Percentiles rank a stretch among this genome's conserved stretches.
phyloP scores from a whole-genome alignment of 2,329 filamentous ascomycete species.

The Chrysosporium queenslandicum region DNA sequence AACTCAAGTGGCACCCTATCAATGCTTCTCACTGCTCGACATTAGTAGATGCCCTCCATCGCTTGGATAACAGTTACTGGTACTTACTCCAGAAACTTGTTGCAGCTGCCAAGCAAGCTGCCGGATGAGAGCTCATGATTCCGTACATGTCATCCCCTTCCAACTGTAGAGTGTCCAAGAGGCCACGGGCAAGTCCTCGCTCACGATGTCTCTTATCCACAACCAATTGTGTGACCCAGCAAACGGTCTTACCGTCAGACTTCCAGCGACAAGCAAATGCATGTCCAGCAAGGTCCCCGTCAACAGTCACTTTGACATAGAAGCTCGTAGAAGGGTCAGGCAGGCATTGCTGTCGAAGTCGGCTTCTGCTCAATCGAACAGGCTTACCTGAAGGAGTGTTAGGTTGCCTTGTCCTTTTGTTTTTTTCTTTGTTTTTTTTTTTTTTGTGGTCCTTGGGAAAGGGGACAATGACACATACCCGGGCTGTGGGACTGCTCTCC shows the following conservation, averaged over 20 bases:
- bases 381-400: conserved; percentile 18
- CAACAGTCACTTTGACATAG: conserved; percentile 13
- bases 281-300: conserved; percentile 19
- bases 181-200: conserved; percentile 28
- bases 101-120: conserved; percentile 21
- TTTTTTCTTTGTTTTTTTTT: no score
- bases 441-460: no score
- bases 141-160: conserved; percentile 30
- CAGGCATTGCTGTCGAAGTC: conserved; percentile 14
- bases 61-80: no score
- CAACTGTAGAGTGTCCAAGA: conserved; percentile 26
- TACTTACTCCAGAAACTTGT: no score
- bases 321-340: conserved; percentile 3
- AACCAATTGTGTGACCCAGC: conserved; percentile 38
- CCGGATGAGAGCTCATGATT: conserved; percentile 18
- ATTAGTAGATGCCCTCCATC: no score
- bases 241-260: conserved; percentile 24
- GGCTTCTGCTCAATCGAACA: conserved; percentile 9
- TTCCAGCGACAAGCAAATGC: conserved; percentile 32
- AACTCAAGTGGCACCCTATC: conserved; percentile 15
- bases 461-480: conserved; percentile 19
- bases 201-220: conserved; percentile 30
- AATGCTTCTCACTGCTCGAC: not conserved
- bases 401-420: conserved; percentile 27
- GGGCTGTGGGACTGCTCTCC: conserved; percentile 12